Base-by-base conservation (phyloP, 495 filamentous ascomycete species). In the Cladorrhinum samala region DNA sequence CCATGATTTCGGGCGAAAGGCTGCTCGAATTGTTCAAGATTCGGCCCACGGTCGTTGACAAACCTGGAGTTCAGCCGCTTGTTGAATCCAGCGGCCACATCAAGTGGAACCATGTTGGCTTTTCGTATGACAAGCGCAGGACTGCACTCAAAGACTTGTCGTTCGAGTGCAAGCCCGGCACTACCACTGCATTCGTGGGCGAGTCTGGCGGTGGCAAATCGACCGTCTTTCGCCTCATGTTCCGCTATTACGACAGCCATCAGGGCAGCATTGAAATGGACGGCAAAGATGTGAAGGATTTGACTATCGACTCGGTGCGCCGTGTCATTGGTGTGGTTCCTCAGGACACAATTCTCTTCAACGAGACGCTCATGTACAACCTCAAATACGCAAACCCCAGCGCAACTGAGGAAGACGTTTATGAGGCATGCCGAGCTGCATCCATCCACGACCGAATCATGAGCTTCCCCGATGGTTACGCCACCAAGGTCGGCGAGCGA, bases 201-300 rank as follows among this genome's bases (percentile, higher is more conserved):
- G 93, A 96, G 66, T 95, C 90, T 17, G 93, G 94, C 37, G 94
- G 92, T 41, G 94, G 93, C 50, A 98, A 98, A 65, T 96, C 93
- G 2, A 97, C 93, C 2, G 83, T 96, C n/a, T 95, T 98, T 73
- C 85, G 93, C 11, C 77, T 97, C 16, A 80, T 98, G 55, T 98
- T 94, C 78, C 84, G 93, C 2, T 98, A 95, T 69, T 98, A 97
- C 70, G 91, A 95, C 66, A 73, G 83, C 33, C 72, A 79, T 43
- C 79, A 78, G 33, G 93, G 94, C 13, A 83, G 75, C 58, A 94
- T 97, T 47, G 75, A 82, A 55, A 70, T 98, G 39, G 94, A 96
- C 65, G 88, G 85, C 5, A 80, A 85, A 42, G 86, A 96, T 66
- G 85, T 96, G 9, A 80, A 86, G 57, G 83, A 88, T 60, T 70